phyloP scores from a whole-genome alignment of 2,329 filamentous ascomycete species.

The Dactylellina sp. region DNA sequence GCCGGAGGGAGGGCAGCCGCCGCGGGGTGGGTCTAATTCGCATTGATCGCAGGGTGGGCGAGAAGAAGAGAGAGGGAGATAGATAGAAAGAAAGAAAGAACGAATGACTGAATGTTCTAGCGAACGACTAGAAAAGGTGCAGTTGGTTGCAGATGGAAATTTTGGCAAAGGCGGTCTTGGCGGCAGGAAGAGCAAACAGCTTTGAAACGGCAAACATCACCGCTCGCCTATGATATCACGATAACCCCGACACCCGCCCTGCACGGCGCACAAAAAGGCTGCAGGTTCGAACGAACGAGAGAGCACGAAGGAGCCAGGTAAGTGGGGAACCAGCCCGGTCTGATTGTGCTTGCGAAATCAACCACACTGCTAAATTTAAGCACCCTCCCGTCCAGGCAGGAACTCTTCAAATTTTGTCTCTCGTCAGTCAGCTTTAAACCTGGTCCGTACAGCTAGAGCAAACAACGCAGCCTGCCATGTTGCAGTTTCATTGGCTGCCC shows the following conservation, averaged over 20 bases:
- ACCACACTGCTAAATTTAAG: slow-evolving; percentile 13
- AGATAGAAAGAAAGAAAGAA: background rate
- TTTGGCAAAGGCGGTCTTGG: background rate
- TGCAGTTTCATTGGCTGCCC: slow-evolving; percentile 26
- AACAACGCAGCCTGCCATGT: slow-evolving; percentile 28
- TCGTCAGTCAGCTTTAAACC: background rate
- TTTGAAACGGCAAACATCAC: slow-evolving; percentile 22
- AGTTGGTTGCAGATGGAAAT: too few relatives aligned
- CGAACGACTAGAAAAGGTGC: too few relatives aligned
- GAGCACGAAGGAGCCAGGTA: background rate
- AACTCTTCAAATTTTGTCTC: background rate
- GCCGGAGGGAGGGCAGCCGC: slow-evolving; percentile 17
- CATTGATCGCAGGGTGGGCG: slow-evolving; percentile 23
- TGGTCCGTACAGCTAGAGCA: slow-evolving; percentile 11
- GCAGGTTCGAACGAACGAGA: too few relatives aligned
- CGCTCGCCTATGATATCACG: slow-evolving; percentile 7
- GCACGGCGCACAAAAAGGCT: background rate
- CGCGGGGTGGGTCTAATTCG: slow-evolving; percentile 19
- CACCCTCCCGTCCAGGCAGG: slow-evolving; percentile 5
- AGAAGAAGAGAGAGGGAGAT: background rate
- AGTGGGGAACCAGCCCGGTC: background rate
- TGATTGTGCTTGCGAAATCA: slow-evolving; percentile 5
- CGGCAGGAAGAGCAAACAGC: slow-evolving; percentile 20
- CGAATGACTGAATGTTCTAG: too few relatives aligned
- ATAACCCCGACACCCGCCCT: slow-evolving; percentile 1